Evolutionary conservation across 768 basidiomycete genomes (phyloP).

Genomic region (Psilocybe tampanensis): DNA sequence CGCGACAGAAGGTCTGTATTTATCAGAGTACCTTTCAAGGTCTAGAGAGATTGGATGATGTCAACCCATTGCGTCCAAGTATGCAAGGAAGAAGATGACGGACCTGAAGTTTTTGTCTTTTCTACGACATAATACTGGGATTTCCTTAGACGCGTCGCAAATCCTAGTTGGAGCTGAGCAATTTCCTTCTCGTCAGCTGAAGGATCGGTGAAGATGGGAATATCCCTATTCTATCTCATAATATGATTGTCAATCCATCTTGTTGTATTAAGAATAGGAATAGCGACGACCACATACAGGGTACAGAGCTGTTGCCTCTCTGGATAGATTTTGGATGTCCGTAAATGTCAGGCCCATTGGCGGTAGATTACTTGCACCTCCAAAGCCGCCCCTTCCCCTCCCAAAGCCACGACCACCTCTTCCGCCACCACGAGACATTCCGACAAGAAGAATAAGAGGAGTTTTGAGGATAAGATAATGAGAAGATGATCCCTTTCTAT

Average conservation of each 20-base stretch:
- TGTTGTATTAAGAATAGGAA: conserved; percentile 15
- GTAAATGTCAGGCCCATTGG: conserved; percentile 84
- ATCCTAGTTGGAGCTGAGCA: conserved; percentile 67
- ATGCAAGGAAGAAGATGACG: conserved; percentile 8
- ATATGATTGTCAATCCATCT: conserved; percentile 23
- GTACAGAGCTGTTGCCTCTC: conserved; percentile 78
- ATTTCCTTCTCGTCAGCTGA: conserved; percentile 67
- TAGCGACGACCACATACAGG: conserved; percentile 70
- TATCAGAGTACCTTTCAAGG: conserved; percentile 81
- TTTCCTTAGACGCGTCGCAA: conserved; percentile 62
- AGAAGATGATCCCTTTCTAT: conserved; percentile 3
- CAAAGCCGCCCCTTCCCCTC: conserved; percentile 62
- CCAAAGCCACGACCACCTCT: conserved; percentile 38
- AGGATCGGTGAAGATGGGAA: conserved; percentile 72
- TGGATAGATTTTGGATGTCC: conserved; percentile 75
- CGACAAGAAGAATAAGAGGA: background rate
- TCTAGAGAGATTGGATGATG: conserved; percentile 48
- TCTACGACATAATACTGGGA: conserved; percentile 81
- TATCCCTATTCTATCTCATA: conserved; percentile 55
- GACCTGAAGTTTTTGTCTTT: conserved; percentile 61
- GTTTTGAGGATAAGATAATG: conserved; percentile 9
- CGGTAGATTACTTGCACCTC: conserved; percentile 51
- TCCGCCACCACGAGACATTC: conserved; percentile 45
- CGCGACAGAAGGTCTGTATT: conserved; percentile 65
- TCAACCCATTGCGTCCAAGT: background rate